Base-by-base conservation (phyloP, 495 filamentous ascomycete genomes). In the Parmelia sp. region DNA sequence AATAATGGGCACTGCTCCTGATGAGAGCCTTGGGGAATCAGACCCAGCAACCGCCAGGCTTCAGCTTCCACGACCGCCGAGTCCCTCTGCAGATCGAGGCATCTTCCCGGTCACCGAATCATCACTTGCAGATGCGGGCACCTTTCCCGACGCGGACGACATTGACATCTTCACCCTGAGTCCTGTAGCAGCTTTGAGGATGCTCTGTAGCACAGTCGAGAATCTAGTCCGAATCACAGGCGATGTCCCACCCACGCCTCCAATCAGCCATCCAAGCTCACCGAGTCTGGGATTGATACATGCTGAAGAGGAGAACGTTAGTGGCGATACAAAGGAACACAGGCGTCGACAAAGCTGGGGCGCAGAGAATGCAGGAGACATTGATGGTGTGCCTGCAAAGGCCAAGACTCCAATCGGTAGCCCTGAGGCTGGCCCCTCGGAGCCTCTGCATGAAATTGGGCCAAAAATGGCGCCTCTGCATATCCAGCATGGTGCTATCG, bases 401-500 rank as follows among this genome's bases (percentile, higher is more conserved):
- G 69, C 69, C 10, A 75, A 73, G 55, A 73, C 76, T n/a, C 69
- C 72, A 9, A 72, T 80, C 27, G 78, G 77, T 9, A 81, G 76
- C 62, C 76, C 80, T 17, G 79, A 76, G 57, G 71, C 78, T 15
- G 72, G 72, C 39, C 72, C 70, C 23, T 66, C 71, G 29, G 76
- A 79, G 58, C 73, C 74, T 47, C 70, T 76, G 35, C 72, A 75
- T 27, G 71, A 87, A 44, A 79, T 87, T 44, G 83, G 82, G 29
- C 80, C 84, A 25, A 78, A 86, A 65, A 84, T 84, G 37, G 81
- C 89, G 65, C 84, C 84, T 4, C 75, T 85, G 44, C 80, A 82
- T 61, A 73, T 86, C 27, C 91, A 96, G 73, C 86, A 90, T 68
- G 84, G 83, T 62, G 87, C 91, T 62, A 87, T 97, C 58, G 88